phyloP scores from a whole-genome alignment of 169 alveolate genomes.

The Cryptosporidium muris region DNA sequence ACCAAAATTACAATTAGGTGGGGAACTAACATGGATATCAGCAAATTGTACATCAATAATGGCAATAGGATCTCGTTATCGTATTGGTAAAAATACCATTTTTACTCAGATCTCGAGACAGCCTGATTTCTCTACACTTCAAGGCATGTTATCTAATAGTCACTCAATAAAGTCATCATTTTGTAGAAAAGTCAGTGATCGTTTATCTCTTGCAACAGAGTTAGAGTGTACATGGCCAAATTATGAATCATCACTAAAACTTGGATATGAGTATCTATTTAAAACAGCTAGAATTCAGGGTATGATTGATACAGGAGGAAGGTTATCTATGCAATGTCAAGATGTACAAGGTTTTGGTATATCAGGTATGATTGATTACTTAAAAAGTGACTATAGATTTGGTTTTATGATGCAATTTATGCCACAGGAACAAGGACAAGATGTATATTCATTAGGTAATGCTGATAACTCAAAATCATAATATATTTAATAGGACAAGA shows the following conservation, averaged over 20 bases:
- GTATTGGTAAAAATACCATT: slow-evolving; percentile 78
- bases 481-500: no score
- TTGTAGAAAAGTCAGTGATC: slow-evolving; percentile 83
- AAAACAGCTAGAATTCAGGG: slow-evolving; percentile 93
- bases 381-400: slow-evolving; percentile 85
- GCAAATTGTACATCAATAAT: slow-evolving; percentile 89
- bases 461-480: neutral
- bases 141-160: slow-evolving; percentile 77
- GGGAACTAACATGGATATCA: slow-evolving; percentile 87
- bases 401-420: slow-evolving; percentile 91
- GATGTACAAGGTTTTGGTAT: slow-evolving; percentile 88
- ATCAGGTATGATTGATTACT: slow-evolving; percentile 88
- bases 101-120: slow-evolving; percentile 80
- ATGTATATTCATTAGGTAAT: neutral
- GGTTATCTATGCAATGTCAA: slow-evolving; percentile 87
- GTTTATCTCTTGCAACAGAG: slow-evolving; percentile 89
- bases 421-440: slow-evolving; percentile 75
- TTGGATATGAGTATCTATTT: slow-evolving; percentile 90
- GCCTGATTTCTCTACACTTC: slow-evolving; percentile 86
- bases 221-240: slow-evolving; percentile 82
- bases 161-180: slow-evolving; percentile 81
- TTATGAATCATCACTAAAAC: slow-evolving; percentile 64
- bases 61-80: slow-evolving; percentile 86
- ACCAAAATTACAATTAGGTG: slow-evolving; percentile 85
- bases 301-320: slow-evolving; percentile 86